These are phyloP conservation scores for Globisporangium solare DNA, from an alignment of 352 stramenopile species.

Conservation along the genomic window DNA sequence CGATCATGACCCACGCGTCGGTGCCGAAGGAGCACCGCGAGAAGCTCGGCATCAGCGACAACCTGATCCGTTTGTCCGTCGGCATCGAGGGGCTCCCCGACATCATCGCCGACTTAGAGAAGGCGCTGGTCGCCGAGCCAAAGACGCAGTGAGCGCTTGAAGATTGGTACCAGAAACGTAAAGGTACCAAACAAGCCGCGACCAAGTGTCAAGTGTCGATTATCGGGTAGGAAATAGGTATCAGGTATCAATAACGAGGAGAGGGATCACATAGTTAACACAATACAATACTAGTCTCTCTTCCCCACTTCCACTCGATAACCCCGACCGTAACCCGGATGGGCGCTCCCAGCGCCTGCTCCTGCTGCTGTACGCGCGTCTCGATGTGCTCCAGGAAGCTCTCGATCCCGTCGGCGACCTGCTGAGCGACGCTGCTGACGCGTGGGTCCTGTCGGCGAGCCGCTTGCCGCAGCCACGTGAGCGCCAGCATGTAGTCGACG, in stretches of 20 bases:
- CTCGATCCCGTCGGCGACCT: slow-evolving; percentile 32
- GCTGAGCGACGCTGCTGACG: slow-evolving; percentile 19
- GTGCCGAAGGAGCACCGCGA: slow-evolving; percentile 85
- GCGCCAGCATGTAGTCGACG: slow-evolving; percentile 37
- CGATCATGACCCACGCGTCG: slow-evolving; percentile 93
- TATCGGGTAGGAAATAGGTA: no score
- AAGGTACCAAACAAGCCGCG: no score
- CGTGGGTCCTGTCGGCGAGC: slow-evolving; percentile 22
- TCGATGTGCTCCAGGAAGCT: slow-evolving; percentile 37
- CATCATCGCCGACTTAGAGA: slow-evolving; percentile 88
- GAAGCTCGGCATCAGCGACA: slow-evolving; percentile 90
- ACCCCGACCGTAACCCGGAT: slow-evolving; percentile 38
- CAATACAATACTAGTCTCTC: slow-evolving; percentile 8
- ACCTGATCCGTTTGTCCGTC: slow-evolving; percentile 90
- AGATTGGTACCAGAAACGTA: neutral
- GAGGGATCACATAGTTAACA: slow-evolving; percentile 4
- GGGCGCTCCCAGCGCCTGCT: slow-evolving; percentile 34
- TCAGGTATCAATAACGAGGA: no score
- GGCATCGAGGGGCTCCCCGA: slow-evolving; percentile 92
- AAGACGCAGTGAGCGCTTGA: slow-evolving; percentile 17
- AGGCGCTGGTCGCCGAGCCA: slow-evolving; percentile 59
- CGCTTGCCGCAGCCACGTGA: slow-evolving; percentile 43
- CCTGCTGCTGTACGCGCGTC: slow-evolving; percentile 30
- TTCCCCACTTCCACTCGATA: slow-evolving; percentile 18
- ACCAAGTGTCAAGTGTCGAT: no score